phyloP scores from a whole-genome alignment of 169 alveolate genomes.

The Plasmodium vivax region DNA sequence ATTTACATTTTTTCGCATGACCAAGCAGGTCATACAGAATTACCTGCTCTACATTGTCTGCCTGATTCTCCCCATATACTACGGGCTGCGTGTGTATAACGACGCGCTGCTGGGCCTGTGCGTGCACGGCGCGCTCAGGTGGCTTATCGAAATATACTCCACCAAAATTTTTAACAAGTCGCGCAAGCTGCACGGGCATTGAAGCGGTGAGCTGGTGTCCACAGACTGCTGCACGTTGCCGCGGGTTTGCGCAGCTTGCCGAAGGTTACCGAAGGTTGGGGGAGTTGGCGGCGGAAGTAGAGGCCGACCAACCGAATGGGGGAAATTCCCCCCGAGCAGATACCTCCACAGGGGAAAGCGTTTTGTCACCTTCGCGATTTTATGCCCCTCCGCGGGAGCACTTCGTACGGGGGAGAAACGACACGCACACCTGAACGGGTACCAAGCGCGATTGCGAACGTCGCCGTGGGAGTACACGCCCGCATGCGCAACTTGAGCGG shows the following conservation, averaged over 20 bases:
- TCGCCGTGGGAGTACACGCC: neutral
- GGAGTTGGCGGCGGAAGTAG: neutral
- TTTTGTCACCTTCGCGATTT: too few species aligned
- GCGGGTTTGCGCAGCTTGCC: too few species aligned
- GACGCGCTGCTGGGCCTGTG: slow-evolving; percentile 62
- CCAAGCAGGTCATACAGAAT: slow-evolving; percentile 56
- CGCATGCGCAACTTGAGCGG: neutral
- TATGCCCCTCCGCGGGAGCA: too few species aligned
- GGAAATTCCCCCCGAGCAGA: too few species aligned
- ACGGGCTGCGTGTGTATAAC: slow-evolving; percentile 53
- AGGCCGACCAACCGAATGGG: too few species aligned
- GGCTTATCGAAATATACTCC: slow-evolving; percentile 59
- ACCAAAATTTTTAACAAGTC: slow-evolving; percentile 63
- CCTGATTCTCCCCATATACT: slow-evolving; percentile 63
- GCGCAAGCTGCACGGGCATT: neutral
- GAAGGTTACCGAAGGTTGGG: too few species aligned
- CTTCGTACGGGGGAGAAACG: neutral
- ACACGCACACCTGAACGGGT: neutral
- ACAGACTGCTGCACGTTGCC: too few species aligned
- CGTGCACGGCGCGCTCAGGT: slow-evolving; percentile 63
- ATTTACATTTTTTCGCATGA: neutral
- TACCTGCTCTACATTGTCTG: slow-evolving; percentile 75
- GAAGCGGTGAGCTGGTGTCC: neutral
- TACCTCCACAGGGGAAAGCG: too few species aligned
- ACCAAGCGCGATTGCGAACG: neutral